Evolutionary conservation across 805 yeast species (phyloP).

Genomic region (Wickerhamiella qilinensis): DNA sequence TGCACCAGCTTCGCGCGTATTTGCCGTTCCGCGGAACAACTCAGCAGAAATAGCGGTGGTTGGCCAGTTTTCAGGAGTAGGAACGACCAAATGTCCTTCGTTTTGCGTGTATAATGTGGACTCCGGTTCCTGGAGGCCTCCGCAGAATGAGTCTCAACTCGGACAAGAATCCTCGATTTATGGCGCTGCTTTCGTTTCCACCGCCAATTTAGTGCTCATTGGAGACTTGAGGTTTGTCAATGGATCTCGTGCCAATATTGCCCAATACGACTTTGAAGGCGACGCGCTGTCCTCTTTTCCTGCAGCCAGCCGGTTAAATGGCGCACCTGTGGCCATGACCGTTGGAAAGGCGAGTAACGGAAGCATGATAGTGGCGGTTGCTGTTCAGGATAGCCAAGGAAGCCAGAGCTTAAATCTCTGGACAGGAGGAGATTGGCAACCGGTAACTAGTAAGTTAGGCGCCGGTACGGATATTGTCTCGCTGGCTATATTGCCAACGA

Average conservation of each 20-base stretch:
- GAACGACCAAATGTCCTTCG: conserved; percentile 47
- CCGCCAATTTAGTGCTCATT: conserved; percentile 27
- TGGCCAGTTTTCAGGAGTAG: conserved; percentile 48
- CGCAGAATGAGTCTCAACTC: conserved; percentile 34
- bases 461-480: conserved; percentile 29
- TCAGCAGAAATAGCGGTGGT: conserved; percentile 16
- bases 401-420: background rate
- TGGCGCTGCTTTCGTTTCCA: conserved; percentile 33
- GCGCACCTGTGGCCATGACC: conserved; percentile 1
- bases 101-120: conserved; percentile 51
- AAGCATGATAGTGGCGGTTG: background rate
- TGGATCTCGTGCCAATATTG: conserved; percentile 27
- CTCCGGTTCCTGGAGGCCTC: conserved; percentile 18
- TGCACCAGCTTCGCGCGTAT: conserved; percentile 16
- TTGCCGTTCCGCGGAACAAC: conserved; percentile 25
- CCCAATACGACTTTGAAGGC: conserved; percentile 36
- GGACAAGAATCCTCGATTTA: conserved; percentile 37
- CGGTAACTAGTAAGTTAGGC: conserved; percentile 25
- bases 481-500: conserved; percentile 27
- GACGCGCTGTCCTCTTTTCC: conserved; percentile 11
- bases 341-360: too few species aligned
- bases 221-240: conserved; percentile 32
- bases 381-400: background rate
- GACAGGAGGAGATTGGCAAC: conserved; percentile 24
- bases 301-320: conserved; percentile 17